phyloP scores from a whole-genome alignment of 208 protist genomes.

The Angomonas ambiguus region DNA sequence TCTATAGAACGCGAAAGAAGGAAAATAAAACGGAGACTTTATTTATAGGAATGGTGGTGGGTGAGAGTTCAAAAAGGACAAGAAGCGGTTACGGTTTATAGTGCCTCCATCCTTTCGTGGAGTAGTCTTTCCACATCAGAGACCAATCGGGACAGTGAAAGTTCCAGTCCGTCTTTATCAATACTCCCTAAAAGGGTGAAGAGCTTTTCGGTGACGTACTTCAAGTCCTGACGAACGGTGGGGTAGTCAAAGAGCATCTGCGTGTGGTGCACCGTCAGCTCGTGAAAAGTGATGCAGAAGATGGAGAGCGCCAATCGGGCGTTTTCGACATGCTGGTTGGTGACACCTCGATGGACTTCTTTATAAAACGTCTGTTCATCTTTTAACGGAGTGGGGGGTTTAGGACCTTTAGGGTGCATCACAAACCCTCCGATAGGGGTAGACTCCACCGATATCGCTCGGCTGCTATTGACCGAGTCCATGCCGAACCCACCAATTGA shows the following conservation, averaged over 20 bases:
- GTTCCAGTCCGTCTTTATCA: background rate
- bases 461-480: background rate
- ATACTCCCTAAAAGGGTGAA: background rate
- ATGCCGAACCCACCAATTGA: background rate
- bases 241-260: background rate
- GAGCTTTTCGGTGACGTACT: background rate
- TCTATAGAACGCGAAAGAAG: no score
- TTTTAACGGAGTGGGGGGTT: background rate
- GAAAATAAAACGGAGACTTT: no score
- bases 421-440: background rate
- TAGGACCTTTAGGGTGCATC: background rate
- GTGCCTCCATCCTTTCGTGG: background rate
- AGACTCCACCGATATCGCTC: background rate
- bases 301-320: constrained; percentile 12
- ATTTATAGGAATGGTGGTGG: no score
- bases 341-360: background rate
- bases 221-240: background rate
- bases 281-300: background rate
- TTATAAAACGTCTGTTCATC: background rate
- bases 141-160: background rate
- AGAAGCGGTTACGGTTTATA: no score
- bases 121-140: background rate
- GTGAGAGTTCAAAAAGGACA: no score
- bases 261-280: background rate
- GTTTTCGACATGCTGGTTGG: constrained; percentile 3